phyloP scores from a whole-genome alignment of 768 basidiomycete species.

The Artomyces pyxidatus region DNA sequence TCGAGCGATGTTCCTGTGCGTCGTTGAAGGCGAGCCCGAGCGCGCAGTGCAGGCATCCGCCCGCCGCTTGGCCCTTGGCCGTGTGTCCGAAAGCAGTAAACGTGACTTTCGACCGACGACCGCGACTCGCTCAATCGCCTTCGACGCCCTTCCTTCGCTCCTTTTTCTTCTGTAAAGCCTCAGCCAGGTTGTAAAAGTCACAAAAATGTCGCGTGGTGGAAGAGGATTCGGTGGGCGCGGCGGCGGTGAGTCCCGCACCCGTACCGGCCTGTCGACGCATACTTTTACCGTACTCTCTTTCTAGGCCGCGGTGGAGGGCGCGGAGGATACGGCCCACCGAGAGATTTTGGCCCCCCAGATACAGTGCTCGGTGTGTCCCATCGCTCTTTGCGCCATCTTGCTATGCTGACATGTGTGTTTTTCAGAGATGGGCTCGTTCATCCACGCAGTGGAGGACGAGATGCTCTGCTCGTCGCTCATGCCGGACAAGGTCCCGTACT shows the following conservation, averaged over 20 bases:
- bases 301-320: conserved; percentile 56
- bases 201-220: conserved; percentile 49
- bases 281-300: conserved; percentile 5
- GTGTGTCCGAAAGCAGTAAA: too few species aligned
- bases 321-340: conserved; percentile 50
- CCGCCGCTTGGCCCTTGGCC: too few species aligned
- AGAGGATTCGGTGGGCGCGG: conserved; percentile 31
- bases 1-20: too few species aligned
- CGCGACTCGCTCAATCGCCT: too few species aligned
- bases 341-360: conserved; percentile 74
- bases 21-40: too few species aligned
- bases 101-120: too few species aligned
- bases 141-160: too few species aligned
- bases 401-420: conserved; percentile 8
- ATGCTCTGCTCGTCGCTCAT: conserved; percentile 90
- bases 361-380: conserved; percentile 57
- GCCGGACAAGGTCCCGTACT: conserved; percentile 91
- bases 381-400: not conserved
- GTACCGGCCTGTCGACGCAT: not conserved
- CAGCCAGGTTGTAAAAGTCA: too few species aligned
- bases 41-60: too few species aligned
- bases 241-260: conserved; percentile 30
- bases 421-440: conserved; percentile 86
- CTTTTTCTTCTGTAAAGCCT: too few species aligned
- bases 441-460: conserved; percentile 95